phyloP scores from a whole-genome alignment of 2,329 filamentous ascomycete genomes.

The Alternaria longipes region DNA sequence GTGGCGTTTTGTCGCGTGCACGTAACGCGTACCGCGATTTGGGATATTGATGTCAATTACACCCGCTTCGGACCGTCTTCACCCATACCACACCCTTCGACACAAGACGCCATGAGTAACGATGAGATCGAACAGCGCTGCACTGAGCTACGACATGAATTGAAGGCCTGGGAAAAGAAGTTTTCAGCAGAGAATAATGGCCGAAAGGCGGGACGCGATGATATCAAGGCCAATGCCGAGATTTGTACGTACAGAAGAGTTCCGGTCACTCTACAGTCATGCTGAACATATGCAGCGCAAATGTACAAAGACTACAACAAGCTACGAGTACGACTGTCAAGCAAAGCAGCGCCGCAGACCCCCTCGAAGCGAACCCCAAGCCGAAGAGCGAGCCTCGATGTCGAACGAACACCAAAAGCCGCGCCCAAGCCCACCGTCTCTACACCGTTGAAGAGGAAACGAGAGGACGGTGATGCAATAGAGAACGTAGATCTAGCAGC shows the following conservation, averaged over 20 bases:
- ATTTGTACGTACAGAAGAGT: constrained; percentile 66
- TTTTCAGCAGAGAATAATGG: constrained; percentile 71
- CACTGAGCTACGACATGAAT: constrained; percentile 82
- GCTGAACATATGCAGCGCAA: constrained; percentile 58
- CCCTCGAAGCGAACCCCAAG: constrained; percentile 42
- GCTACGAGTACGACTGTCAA: constrained; percentile 56
- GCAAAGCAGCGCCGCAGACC: constrained; percentile 41
- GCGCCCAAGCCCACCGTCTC: constrained; percentile 24
- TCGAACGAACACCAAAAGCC: constrained; percentile 40
- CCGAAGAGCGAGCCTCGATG: constrained; percentile 31
- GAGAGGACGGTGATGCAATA: constrained; percentile 26
- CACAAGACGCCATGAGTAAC: constrained; percentile 38
- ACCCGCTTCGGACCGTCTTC: constrained; percentile 22
- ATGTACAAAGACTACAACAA: constrained; percentile 83
- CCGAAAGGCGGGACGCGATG: constrained; percentile 74
- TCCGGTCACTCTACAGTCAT: background rate
- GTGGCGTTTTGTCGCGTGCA: constrained; percentile 32
- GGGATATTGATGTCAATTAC: constrained; percentile 27
- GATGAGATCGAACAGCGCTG: constrained; percentile 66
- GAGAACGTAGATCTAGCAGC: constrained; percentile 24
- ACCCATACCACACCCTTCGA: constrained; percentile 11
- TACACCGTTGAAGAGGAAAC: constrained; percentile 47
- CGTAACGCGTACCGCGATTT: constrained; percentile 44
- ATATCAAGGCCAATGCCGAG: constrained; percentile 76
- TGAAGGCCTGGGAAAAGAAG: constrained; percentile 78